Conservation (phyloP, 108 stramenopile genomes). For the Cylindrotheca fusiformis region DNA sequence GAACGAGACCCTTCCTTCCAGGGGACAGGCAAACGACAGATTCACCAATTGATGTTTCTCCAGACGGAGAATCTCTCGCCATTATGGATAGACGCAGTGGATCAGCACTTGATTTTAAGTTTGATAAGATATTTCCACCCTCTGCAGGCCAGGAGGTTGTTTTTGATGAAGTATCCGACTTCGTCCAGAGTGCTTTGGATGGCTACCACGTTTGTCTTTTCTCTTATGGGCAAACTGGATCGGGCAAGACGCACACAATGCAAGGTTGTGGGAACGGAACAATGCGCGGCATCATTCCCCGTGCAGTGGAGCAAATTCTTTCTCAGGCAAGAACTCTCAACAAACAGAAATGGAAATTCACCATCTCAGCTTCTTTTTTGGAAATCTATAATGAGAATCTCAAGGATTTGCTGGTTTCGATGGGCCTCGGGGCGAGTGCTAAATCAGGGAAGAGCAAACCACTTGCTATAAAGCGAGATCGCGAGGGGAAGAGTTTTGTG, state of each 20-base stretch:
- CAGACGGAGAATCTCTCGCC: conserved; percentile 53
- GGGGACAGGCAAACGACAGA: conserved; percentile 52
- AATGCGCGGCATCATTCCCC: conserved; percentile 94
- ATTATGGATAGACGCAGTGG: conserved; percentile 45
- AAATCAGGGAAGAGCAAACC: conserved; percentile 25
- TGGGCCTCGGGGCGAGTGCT: conserved; percentile 23
- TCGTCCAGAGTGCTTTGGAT: conserved; percentile 96
- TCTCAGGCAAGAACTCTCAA: conserved; percentile 73
- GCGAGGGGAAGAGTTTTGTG: conserved; percentile 82
- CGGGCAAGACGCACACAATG: conserved; percentile 97
- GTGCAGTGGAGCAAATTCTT: conserved; percentile 91
- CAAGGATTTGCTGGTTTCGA: conserved; percentile 84
- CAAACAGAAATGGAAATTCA: conserved; percentile 93
- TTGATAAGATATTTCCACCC: conserved; percentile 95
- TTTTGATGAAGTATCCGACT: conserved; percentile 94
- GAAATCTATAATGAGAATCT: conserved; percentile 99
- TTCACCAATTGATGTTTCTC: conserved; percentile 44
- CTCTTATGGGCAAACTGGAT: conserved; percentile 90
- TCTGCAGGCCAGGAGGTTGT: conserved; percentile 87
- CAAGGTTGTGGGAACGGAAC: conserved; percentile 83
- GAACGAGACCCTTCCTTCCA: conserved; percentile 92
- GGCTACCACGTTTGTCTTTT: conserved; percentile 97
- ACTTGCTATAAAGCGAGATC: conserved; percentile 77
- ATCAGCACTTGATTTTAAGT: conserved; percentile 58
- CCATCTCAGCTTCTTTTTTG: conserved; percentile 91